These are phyloP conservation scores for Triticum urartu DNA, from an alignment of 176 grass and related monocot genomes.

Conservation along the genomic window DNA sequence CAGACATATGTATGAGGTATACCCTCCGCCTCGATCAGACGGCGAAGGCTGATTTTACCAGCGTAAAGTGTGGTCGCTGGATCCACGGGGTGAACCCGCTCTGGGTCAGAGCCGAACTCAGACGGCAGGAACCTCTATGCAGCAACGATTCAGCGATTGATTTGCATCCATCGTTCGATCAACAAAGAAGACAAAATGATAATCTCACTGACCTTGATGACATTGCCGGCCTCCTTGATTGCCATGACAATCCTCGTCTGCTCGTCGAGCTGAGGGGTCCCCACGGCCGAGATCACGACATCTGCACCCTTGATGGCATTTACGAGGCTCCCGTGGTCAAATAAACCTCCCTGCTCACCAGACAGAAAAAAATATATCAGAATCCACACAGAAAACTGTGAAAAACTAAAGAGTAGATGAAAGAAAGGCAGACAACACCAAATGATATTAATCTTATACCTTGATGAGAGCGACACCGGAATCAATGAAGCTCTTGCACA, in stretches of 20 bases:
- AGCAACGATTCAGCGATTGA: background rate
- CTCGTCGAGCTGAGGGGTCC: slow-evolving; percentile 19
- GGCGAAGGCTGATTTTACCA: no score
- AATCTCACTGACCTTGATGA: slow-evolving; percentile 30
- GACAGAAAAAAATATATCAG: no score
- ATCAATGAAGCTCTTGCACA: background rate
- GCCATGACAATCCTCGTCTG: slow-evolving; percentile 48
- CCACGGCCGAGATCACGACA: slow-evolving; percentile 41
- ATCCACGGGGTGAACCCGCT: slow-evolving; percentile 16
- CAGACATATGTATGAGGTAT: no score
- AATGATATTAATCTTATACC: no score
- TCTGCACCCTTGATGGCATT: background rate
- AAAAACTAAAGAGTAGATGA: no score
- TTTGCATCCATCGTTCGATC: background rate
- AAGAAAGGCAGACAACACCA: no score
- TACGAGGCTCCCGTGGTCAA: background rate
- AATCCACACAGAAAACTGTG: no score
- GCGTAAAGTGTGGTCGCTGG: background rate
- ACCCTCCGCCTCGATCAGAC: no score
- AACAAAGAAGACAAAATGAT: background rate
- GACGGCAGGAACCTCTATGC: slow-evolving; percentile 55
- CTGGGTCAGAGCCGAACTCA: slow-evolving; percentile 44
- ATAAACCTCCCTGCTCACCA: background rate
- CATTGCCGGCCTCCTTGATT: slow-evolving; percentile 51
- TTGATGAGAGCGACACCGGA: no score